Percentiles rank a stretch among this genome's conserved stretches.
These are phyloP conservation scores for Dictyostelium discoideum DNA, from an alignment of 78 protist species.

Conservation along the genomic window dicty_2.7 NC_007089.4:1338501-1339000, in stretches of 20 bases:
- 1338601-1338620: not conserved
- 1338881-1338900: constrained; percentile 96
- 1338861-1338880: constrained; percentile 92
- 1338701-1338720: constrained; percentile 99
- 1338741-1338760: constrained; percentile 97
- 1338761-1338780: constrained; percentile 98
- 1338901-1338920: constrained; percentile 97
- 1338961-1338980: constrained; percentile 97
- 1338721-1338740: constrained; percentile 99
- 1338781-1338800: constrained; percentile 99
- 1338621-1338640: constrained; percentile 29
- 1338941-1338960: constrained; percentile 98
- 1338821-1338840: constrained; percentile 94
- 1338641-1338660: constrained; percentile 71
- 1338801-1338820: constrained; percentile 99
- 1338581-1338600: not conserved
- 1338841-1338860: constrained; percentile 89
- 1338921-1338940: constrained; percentile 96
- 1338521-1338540: not conserved
- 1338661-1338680: constrained; percentile 92
- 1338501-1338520: not conserved
- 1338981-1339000: constrained; percentile 98
- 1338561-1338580: not conserved
- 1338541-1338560: not conserved
- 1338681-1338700: constrained; percentile 97